These are phyloP conservation scores for Lipomyces chichibuensis DNA, from an alignment of 805 yeast species.

Conservation along the genomic window DNA sequence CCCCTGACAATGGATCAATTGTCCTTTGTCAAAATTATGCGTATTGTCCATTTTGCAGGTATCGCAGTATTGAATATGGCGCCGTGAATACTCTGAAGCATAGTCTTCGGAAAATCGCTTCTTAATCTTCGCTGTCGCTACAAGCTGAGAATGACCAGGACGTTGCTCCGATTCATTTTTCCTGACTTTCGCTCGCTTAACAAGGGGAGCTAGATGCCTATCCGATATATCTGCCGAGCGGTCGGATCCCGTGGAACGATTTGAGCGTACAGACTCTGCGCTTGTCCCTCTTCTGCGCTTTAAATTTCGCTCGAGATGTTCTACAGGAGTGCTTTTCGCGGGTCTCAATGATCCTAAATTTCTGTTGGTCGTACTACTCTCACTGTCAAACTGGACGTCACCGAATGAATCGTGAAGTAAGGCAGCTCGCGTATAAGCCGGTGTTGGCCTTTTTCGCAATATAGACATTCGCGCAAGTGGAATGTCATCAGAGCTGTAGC, in stretches of 20 bases:
- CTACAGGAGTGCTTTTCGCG: not conserved
- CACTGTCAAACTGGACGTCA: not conserved
- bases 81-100: slow-evolving; percentile 17
- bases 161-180: not conserved
- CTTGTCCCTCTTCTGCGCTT: not conserved
- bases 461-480: not conserved
- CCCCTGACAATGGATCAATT: slow-evolving; percentile 27
- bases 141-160: not conserved
- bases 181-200: not conserved
- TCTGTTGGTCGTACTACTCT: not conserved
- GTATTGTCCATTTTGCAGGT: slow-evolving; percentile 14
- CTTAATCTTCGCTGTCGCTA: not conserved
- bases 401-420: not conserved
- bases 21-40: slow-evolving; percentile 4
- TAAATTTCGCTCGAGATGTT: not conserved
- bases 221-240: not conserved
- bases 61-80: slow-evolving; percentile 19
- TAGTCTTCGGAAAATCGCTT: slow-evolving; percentile 6
- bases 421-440: not conserved
- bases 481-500: not conserved
- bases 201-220: not conserved
- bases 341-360: not conserved
- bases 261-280: not conserved
- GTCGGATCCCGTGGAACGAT: not conserved
- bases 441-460: not conserved